Evolutionary conservation across 495 filamentous ascomycete genomes (phyloP), one percentile per base, ranked within the genome.

Genomic region (Thermothielavioides terrestris): DNA sequence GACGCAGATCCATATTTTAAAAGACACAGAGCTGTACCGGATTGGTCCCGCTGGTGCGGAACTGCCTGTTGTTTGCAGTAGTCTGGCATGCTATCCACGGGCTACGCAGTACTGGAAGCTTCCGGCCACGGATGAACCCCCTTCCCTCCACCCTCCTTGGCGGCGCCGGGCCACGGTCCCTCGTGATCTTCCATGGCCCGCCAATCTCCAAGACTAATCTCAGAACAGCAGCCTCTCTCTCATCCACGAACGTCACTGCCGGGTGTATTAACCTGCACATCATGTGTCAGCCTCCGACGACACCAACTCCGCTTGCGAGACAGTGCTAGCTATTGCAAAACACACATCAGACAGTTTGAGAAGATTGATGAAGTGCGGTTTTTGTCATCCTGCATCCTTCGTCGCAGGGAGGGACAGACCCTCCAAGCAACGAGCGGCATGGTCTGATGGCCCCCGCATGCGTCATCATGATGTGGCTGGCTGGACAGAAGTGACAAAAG

Each of bases 371-470:
- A 62, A 61, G 64, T 67, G 69, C 73, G 73, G 73, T 71, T 51
- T 68, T 71, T 68, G 44, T 74, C 73, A 68, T 60, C 73, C 66
- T 58, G 21, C 59, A 59, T 48, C 54, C 34, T 53, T 50, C 30
- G 17, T 9, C 37, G 42, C 34, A 39, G 53, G 31, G 54, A 60
- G 58, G 42, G n/a, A n/a, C n/a, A 46, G 47, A 32, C 49, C 62
- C 59, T 47, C 50, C 20, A 36, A 48, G 58, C 57, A 28, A 37
- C 47, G 55, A 46, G 44, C 56, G 40, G 34, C 61, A 58, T 60
- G 51, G 67, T 71, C 64, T 61, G 71, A 70, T 76, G 73, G 73
- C 73, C 73, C n/a, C 71, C 73, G 71, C 71, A 71, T 67, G 64
- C 67, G 70, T 76, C 73, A 75, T 76, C 73, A 74, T 70, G 55